Percentiles rank a stretch among this genome's conserved stretches.
Evolutionary conservation across 305 asterid genomes (phyloP).

Genomic region (Caryopteris hybrid): DNA sequence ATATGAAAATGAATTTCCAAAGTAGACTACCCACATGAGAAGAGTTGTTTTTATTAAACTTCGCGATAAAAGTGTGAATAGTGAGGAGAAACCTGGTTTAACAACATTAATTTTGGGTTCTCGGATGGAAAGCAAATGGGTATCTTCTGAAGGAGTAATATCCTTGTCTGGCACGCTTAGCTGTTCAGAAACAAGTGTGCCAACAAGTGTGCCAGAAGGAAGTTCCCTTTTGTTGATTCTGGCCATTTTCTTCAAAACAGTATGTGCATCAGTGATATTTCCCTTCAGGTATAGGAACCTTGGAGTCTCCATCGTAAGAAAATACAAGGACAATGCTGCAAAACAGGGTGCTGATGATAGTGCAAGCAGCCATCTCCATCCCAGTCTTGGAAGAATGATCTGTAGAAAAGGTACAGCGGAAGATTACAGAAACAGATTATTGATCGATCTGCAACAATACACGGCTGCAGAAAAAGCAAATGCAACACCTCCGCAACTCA

Average conservation of each 20-base stretch:
- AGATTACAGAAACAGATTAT: not conserved
- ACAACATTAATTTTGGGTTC: constrained; percentile 5
- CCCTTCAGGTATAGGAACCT: constrained; percentile 54
- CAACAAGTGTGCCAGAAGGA: constrained; percentile 58
- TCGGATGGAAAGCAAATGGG: constrained; percentile 25
- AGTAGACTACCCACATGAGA: constrained; percentile 58
- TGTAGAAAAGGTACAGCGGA: constrained; percentile 18
- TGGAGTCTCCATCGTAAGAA: constrained; percentile 60
- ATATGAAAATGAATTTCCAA: constrained; percentile 61
- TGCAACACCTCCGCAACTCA: too few relatives aligned
- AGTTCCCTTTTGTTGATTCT: constrained; percentile 42
- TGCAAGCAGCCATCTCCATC: constrained; percentile 84
- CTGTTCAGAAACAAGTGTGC: constrained; percentile 40
- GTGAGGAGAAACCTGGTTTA: constrained; percentile 40
- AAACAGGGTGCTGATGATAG: constrained; percentile 51
- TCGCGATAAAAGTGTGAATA: constrained; percentile 45
- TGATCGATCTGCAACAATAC: not conserved
- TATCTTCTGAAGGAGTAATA: constrained; percentile 18
- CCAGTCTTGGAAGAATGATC: constrained; percentile 64
- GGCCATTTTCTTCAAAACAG: constrained; percentile 54
- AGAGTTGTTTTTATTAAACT: constrained; percentile 51
- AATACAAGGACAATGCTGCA: constrained; percentile 37
- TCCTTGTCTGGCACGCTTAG: constrained; percentile 27
- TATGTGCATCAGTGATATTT: constrained; percentile 37
- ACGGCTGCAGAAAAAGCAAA: too few relatives aligned